Evolutionary conservation across 2,329 filamentous ascomycete genomes (phyloP).

Genomic region (Hysterium pulicare): DNA sequence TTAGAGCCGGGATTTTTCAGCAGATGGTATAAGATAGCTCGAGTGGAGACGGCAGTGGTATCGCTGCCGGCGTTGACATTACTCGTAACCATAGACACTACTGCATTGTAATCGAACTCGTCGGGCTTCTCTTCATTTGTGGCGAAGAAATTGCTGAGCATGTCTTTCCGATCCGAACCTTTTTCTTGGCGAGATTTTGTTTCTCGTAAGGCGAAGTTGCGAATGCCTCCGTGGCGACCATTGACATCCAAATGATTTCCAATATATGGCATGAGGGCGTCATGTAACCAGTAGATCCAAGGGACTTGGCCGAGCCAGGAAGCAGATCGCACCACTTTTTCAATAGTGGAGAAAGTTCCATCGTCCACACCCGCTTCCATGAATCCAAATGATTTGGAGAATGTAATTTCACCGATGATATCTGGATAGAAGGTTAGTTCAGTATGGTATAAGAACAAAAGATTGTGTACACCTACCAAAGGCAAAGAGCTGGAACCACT

Average conservation of each 20-base stretch:
- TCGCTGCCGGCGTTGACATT: conserved; percentile 26
- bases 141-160: conserved; percentile 36
- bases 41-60: conserved; percentile 28
- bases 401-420: conserved; percentile 42
- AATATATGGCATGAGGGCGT: conserved; percentile 33
- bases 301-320: conserved; percentile 40
- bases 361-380: conserved; percentile 33
- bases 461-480: conserved; percentile 25
- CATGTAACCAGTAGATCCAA: conserved; percentile 32
- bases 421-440: too few species aligned
- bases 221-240: conserved; percentile 31
- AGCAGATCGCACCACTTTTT: conserved; percentile 28
- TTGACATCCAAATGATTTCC: conserved; percentile 36
- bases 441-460: background rate
- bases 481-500: conserved; percentile 41
- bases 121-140: conserved; percentile 34
- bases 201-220: conserved; percentile 28
- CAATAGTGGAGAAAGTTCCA: conserved; percentile 33
- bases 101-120: conserved; percentile 34
- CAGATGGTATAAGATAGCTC: conserved; percentile 32
- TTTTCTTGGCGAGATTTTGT: conserved; percentile 27
- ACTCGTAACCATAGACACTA: conserved; percentile 36
- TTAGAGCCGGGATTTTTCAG: conserved; percentile 21
- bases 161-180: conserved; percentile 33
- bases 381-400: conserved; percentile 37